Base-by-base conservation (phyloP, 2,329 filamentous ascomycete genomes). In the Microsporum canis region DNA sequence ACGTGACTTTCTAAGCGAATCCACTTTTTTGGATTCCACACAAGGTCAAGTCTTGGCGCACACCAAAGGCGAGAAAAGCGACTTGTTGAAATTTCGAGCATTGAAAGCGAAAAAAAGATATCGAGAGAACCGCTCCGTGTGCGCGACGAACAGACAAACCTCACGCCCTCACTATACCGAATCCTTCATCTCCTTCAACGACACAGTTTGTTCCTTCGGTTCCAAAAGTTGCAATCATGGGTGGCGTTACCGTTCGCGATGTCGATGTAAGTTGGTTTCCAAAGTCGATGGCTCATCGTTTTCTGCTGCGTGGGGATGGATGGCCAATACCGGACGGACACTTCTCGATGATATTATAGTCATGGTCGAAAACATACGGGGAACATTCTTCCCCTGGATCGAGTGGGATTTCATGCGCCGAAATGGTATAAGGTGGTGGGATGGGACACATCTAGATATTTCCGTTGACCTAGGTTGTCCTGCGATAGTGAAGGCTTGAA, bases 161-260 rank as follows among this genome's bases (percentile, higher is more conserved):
- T 57, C 61, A 57, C 60, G 49, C 61, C 61, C 63, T 65, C 65
- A 64, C 67, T 64, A 68, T 69, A 67, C 68, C 71, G 71, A 69
- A 68, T 72, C 68, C 67, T 68, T 68, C 65, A 66, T 66, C 65
- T 63, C 63, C 57, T 61, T 64, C 67, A 64, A 65, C 67, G 67
- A 68, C 68, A 69, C 67, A 53, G 49, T 27, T 53, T 27, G 51
- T 68, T 68, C 57, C 63, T 47, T 59, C 59, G 61, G 60, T 65
- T 63, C 61, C 62, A n/a, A 62, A 23, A 72, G 69, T 72, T 78
- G 80, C 78, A 78, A 84, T 77, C 75, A 86, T 86, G 84, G 80
- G 81, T 77, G 83, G 84, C 77, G 83, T 86, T 75, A 80, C 78
- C 72, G 84, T 86, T 78, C 82, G 82, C 76, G 83, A 85, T 80